Evolutionary conservation across 2,329 filamentous ascomycete species (phyloP).

Genomic region (Calonectria pteridis): DNA sequence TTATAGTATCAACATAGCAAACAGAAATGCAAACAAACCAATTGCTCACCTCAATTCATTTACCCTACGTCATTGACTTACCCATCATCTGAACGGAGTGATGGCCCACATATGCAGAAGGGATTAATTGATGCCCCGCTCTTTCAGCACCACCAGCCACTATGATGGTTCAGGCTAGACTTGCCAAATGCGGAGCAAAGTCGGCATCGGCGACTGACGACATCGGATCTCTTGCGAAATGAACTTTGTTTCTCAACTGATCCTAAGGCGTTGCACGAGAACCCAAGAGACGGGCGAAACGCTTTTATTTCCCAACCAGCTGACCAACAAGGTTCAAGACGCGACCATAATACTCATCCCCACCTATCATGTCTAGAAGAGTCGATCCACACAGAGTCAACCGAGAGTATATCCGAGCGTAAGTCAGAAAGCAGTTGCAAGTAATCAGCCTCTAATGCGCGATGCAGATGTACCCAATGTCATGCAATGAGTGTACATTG

Average conservation of each 20-base stretch:
- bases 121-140: background rate
- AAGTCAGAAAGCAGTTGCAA: background rate
- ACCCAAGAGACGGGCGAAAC: background rate
- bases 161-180: background rate
- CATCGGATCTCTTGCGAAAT: background rate
- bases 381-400: background rate
- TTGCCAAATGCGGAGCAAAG: background rate
- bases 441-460: background rate
- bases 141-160: background rate
- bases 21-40: background rate
- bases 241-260: background rate
- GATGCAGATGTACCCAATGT: background rate
- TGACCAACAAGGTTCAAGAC: no score
- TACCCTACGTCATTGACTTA: background rate
- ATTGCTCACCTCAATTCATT: background rate
- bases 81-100: background rate
- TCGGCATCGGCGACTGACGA: background rate
- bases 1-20: background rate
- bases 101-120: background rate
- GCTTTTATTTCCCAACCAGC: no score
- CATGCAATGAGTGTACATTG: background rate
- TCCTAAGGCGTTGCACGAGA: background rate
- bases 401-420: background rate
- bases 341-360: background rate
- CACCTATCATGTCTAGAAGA: background rate